phyloP scores from a whole-genome alignment of 805 yeast species.

The Barnettozyma siamensis region DNA sequence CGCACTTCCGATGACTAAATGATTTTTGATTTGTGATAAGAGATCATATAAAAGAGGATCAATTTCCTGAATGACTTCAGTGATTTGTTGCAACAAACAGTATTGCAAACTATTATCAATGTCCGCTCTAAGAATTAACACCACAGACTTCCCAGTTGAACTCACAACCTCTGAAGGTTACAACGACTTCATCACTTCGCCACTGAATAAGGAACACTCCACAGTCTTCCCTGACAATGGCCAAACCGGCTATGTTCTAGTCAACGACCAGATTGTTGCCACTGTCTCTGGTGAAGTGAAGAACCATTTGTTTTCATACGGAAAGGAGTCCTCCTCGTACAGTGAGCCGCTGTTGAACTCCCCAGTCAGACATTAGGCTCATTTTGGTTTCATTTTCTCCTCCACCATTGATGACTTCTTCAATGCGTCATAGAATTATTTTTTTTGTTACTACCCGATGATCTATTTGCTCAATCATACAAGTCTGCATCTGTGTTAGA shows the following conservation, averaged over 20 bases:
- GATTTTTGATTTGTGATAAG: background rate
- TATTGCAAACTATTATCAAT: background rate
- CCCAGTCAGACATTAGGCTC: slow-evolving; percentile 5
- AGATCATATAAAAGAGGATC: background rate
- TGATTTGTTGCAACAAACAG: background rate
- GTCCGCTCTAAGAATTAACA: slow-evolving; percentile 14
- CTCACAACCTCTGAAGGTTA: slow-evolving; percentile 35
- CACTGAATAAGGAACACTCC: slow-evolving; percentile 25
- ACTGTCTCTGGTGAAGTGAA: slow-evolving; percentile 34
- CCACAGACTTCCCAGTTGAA: slow-evolving; percentile 33
- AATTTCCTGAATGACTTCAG: background rate
- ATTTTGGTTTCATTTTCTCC: too few species aligned
- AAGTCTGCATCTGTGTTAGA: too few species aligned
- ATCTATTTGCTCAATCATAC: too few species aligned
- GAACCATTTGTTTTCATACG: slow-evolving; percentile 15
- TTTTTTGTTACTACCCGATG: background rate
- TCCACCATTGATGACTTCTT: background rate
- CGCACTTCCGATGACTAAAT: background rate
- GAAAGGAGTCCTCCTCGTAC: background rate
- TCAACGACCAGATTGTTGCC: slow-evolving; percentile 32
- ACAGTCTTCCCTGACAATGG: slow-evolving; percentile 33
- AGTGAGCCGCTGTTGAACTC: slow-evolving; percentile 1
- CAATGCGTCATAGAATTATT: background rate
- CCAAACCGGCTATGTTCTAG: slow-evolving; percentile 31
- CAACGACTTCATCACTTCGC: slow-evolving; percentile 33